Conservation (phyloP, 2,329 filamentous ascomycete genomes). For the Sarocladium brachiariae region DNA sequence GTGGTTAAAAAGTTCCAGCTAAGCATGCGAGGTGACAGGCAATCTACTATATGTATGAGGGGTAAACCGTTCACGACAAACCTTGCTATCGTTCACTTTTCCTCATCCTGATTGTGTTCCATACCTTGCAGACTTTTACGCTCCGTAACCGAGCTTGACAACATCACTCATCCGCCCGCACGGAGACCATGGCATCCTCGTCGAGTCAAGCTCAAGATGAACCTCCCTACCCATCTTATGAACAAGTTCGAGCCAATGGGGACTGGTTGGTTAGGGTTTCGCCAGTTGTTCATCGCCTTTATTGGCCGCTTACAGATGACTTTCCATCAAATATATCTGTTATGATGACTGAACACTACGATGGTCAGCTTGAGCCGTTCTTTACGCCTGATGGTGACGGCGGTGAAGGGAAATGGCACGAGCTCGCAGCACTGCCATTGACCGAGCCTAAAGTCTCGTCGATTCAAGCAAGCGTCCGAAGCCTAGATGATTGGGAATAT, state of each 20-base stretch:
- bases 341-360: conserved; percentile 15
- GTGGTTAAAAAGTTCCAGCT: too few relatives aligned
- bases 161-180: background rate
- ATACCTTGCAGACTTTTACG: background rate
- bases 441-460: conserved; percentile 23
- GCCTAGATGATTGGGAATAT: conserved; percentile 19
- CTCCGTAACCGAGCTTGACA: background rate
- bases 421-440: conserved; percentile 19
- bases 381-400: conserved; percentile 15
- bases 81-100: background rate
- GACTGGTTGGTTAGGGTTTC: conserved; percentile 11
- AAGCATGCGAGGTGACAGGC: too few relatives aligned
- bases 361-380: conserved; percentile 17
- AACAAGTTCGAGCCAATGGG: conserved; percentile 14
- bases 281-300: conserved; percentile 16
- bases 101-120: background rate
- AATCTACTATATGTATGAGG: too few relatives aligned
- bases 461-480: conserved; percentile 15
- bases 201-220: background rate
- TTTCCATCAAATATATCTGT: conserved; percentile 18
- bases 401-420: conserved; percentile 18
- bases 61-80: too few relatives aligned
- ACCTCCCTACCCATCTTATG: conserved; percentile 15
- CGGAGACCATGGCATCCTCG: background rate
- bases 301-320: conserved; percentile 18